Evolutionary conservation across 202 grass and related monocot genomes (phyloP).

Genomic region (Panicum hallii): DNA sequence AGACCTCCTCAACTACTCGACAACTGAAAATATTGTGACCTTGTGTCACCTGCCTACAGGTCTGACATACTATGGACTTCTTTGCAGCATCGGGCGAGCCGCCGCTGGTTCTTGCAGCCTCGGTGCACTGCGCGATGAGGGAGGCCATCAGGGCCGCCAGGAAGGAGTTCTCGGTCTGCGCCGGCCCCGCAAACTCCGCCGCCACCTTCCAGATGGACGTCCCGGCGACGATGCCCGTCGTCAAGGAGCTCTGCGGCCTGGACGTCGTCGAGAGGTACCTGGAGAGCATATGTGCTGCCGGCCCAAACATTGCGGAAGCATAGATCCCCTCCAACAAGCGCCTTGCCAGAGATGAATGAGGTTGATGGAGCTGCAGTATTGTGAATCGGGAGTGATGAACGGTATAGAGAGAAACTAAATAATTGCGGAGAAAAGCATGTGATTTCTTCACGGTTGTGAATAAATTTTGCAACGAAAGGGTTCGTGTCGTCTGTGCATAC

Average conservation of each 20-base stretch:
- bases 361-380: background rate
- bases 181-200: constrained; percentile 42
- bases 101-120: constrained; percentile 57
- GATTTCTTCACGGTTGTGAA: too few species aligned
- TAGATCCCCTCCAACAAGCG: background rate
- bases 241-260: constrained; percentile 75
- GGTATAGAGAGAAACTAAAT: background rate
- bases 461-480: too few species aligned
- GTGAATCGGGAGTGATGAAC: background rate
- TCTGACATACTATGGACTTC: background rate
- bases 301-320: background rate
- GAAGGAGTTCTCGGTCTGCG: constrained; percentile 33
- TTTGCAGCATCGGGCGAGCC: constrained; percentile 68
- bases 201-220: constrained; percentile 56
- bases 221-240: constrained; percentile 27
- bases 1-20: too few species aligned
- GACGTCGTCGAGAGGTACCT: constrained; percentile 71
- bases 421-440: too few species aligned
- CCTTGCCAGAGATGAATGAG: background rate
- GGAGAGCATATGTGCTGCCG: constrained; percentile 8
- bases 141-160: constrained; percentile 65
- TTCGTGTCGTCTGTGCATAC: too few species aligned
- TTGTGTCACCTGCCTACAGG: background rate
- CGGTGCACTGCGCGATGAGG: constrained; percentile 60
- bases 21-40: background rate